phyloP scores from a whole-genome alignment of 768 basidiomycete species.

The Auriscalpium vulgare region DNA sequence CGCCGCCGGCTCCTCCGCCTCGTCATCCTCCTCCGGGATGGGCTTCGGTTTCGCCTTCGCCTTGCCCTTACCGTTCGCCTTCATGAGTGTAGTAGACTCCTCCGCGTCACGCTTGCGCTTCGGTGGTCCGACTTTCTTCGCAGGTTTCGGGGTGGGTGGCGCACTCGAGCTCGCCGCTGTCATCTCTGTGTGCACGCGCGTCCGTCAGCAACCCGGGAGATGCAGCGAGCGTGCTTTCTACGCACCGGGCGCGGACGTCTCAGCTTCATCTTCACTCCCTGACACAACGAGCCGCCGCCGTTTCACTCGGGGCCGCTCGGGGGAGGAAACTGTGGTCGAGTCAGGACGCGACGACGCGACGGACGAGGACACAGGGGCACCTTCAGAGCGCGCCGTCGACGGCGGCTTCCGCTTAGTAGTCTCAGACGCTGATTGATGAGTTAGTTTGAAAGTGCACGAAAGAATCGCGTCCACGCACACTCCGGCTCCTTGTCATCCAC shows the following conservation, averaged over 20 bases:
- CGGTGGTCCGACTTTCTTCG: not conserved
- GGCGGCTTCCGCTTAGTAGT: slow-evolving; percentile 7
- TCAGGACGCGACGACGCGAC: not conserved
- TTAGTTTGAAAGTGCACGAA: not conserved
- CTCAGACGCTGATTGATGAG: not conserved
- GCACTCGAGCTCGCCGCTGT: slow-evolving; percentile 8
- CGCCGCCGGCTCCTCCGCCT: slow-evolving; percentile 13
- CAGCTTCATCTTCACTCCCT: slow-evolving; percentile 37
- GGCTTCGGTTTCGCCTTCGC: slow-evolving; percentile 2
- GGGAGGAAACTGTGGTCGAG: not conserved
- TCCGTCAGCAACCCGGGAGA: not conserved
- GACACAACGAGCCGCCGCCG: slow-evolving; percentile 46
- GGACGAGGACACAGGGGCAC: not conserved
- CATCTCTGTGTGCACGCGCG: not conserved
- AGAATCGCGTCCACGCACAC: not conserved
- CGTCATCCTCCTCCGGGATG: slow-evolving; percentile 9
- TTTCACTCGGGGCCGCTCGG: slow-evolving; percentile 34
- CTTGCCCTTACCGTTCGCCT: slow-evolving; percentile 10
- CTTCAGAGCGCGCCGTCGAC: not conserved
- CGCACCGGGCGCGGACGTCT: not conserved
- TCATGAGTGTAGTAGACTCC: not conserved
- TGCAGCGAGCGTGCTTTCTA: not conserved
- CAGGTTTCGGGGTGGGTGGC: not conserved
- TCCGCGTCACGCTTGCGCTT: not conserved
- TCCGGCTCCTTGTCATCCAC: slow-evolving; percentile 6